Conservation (phyloP, 352 stramenopile genomes). For the Nothophytophthora sp. region DNA sequence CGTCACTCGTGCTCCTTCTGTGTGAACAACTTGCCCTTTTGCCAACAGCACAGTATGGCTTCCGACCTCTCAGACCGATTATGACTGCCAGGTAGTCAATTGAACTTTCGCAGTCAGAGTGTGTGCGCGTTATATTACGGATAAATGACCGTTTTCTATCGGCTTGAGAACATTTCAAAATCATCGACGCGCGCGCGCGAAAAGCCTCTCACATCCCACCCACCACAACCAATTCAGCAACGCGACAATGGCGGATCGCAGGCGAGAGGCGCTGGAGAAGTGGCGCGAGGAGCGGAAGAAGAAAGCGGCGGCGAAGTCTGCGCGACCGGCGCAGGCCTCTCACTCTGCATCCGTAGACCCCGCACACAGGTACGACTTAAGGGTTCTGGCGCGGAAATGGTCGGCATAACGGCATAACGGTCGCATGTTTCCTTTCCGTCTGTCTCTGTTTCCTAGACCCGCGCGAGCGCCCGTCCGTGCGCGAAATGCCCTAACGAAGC, state of each 20-base stretch:
- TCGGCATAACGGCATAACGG: neutral
- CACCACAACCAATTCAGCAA: neutral
- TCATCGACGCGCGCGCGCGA: no score
- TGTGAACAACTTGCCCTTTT: no score
- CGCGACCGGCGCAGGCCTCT: neutral
- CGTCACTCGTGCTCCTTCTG: no score
- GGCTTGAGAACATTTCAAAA: no score
- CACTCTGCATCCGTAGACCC: slow-evolving; percentile 3
- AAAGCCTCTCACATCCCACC: neutral
- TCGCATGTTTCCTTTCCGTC: neutral
- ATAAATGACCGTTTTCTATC: no score
- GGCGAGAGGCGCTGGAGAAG: slow-evolving; percentile 59
- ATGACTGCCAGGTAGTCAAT: no score
- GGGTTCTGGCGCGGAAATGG: neutral
- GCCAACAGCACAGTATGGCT: no score
- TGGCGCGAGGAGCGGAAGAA: slow-evolving; percentile 52
- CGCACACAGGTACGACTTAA: slow-evolving; percentile 13
- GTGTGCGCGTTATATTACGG: no score
- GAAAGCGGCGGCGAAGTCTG: slow-evolving; percentile 11
- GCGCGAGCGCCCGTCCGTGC: neutral
- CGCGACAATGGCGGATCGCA: slow-evolving; percentile 47
- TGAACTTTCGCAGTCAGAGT: no score
- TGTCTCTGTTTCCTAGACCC: no score
- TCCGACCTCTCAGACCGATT: no score
- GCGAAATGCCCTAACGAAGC: neutral